Conservation (phyloP, 768 basidiomycete species). For the Amanita pallidorosea region DNA sequence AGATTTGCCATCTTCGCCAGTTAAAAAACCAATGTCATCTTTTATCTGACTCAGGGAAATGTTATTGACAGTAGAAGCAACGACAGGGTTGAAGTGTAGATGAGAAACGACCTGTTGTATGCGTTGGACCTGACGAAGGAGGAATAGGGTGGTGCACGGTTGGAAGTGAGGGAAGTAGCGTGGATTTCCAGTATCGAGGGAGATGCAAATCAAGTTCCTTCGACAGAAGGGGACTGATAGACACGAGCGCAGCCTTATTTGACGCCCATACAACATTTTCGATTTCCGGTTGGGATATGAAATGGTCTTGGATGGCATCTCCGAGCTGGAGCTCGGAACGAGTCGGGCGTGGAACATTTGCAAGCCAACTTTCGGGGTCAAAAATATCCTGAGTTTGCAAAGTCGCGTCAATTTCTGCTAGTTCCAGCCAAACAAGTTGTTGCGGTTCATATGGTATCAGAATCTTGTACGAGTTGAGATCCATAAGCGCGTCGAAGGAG, state of each 20-base stretch:
- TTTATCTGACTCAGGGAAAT: conserved; percentile 58
- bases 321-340: too few species aligned
- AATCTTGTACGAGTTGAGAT: neutral
- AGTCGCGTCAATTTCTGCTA: conserved; percentile 16
- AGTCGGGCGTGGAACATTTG: neutral
- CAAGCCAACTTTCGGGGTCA: neutral
- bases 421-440: conserved; percentile 54
- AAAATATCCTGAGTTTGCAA: neutral
- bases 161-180: conserved; percentile 43
- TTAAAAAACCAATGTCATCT: conserved; percentile 70
- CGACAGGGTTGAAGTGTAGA: conserved; percentile 56
- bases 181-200: conserved; percentile 68
- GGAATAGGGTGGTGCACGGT: conserved; percentile 47
- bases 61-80: conserved; percentile 59
- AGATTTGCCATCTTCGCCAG: conserved; percentile 71
- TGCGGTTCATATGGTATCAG: conserved; percentile 11
- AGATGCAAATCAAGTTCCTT: conserved; percentile 45
- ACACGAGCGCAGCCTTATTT: conserved; percentile 35
- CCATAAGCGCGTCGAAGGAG: neutral
- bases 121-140: conserved; percentile 35
- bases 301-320: conserved; percentile 2
- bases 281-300: conserved; percentile 32
- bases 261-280: conserved; percentile 7
- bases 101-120: conserved; percentile 45
- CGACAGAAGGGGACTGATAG: conserved; percentile 30